Base-by-base conservation (phyloP, 805 yeast genomes). In the Barnettozyma siamensis region DNA sequence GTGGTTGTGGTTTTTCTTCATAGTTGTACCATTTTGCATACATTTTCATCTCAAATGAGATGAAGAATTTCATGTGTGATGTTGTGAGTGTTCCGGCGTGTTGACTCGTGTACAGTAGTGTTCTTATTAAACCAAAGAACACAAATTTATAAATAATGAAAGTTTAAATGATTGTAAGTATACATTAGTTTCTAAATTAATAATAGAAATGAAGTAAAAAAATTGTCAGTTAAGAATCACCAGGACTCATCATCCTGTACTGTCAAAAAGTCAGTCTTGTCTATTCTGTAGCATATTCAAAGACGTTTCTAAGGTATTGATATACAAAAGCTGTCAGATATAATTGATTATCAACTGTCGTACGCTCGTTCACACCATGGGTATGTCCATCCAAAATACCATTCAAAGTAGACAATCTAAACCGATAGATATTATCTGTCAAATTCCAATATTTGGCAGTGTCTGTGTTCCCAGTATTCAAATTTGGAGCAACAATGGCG, bases 301-400 rank as follows among this genome's bases (percentile, higher is more conserved):
- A 42, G 20, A 46, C 41, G 24, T 38, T 37, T 31, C 33, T 41
- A 31, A 51, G 43, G 31, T 47, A 45, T 33, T 50, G 50, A 40
- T 49, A 53, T 9, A 43, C 42, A 35, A 49, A 53, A 1, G 45
- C 49, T 17, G 47, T 41, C 19, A 41, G 35, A 18, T 44, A 40
- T 34, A 51, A 23, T 34, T 49, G 55, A 26, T 43, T 46, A 24
- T 46, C 46, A 11, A 47, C 28, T 2, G 46, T 42, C 5, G 50
- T 44, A 15, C 40, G 43, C 28, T 51, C 57, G 28, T 53, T 41
- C 15, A 51, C 45, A 31, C 50, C 38, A 35, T 53, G 55, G 9
- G 45, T 46, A 18, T 44, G 42, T 9, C 39, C 36, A 15, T 38
- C 32, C 29, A 35, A 33, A 23, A 35, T 48, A 19, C 27, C 38